Evolutionary conservation across 164 flowering plant genomes (phyloP).

Genomic region (Magnolia officinalis): DNA sequence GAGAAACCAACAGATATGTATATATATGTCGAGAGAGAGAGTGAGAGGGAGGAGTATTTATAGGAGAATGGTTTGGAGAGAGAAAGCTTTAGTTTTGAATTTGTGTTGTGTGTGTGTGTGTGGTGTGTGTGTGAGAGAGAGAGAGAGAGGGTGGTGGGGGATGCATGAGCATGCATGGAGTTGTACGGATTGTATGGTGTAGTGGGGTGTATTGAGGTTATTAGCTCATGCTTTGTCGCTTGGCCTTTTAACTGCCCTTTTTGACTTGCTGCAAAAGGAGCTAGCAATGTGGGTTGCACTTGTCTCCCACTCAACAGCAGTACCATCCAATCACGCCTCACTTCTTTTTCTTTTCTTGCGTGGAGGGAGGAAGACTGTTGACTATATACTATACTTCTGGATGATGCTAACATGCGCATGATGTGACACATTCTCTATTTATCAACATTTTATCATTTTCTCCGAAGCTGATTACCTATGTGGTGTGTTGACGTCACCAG

Average conservation of each 20-base stretch:
- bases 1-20: conserved; percentile 20
- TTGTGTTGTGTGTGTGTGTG: too few relatives aligned
- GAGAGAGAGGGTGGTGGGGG: background rate
- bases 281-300: conserved; percentile 21
- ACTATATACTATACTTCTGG: background rate
- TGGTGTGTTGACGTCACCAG: too few relatives aligned
- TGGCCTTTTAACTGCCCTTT: conserved; percentile 15
- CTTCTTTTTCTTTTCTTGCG: background rate
- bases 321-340: background rate
- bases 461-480: background rate
- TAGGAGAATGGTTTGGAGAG: background rate
- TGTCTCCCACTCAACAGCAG: conserved; percentile 30
- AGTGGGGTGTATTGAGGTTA: background rate
- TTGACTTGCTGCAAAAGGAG: conserved; percentile 33
- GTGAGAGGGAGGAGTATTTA: background rate
- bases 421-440: background rate
- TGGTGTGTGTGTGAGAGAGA: too few relatives aligned
- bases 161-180: conserved; percentile 46
- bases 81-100: background rate
- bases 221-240: conserved; percentile 4
- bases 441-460: background rate
- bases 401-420: background rate
- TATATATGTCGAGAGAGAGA: conserved; percentile 10
- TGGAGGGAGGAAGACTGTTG: background rate
- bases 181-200: conserved; percentile 18